Percentiles rank a stretch among this genome's conserved stretches.
Conservation (phyloP, 2,329 filamentous ascomycete species). For the Xylogone sp. region DNA sequence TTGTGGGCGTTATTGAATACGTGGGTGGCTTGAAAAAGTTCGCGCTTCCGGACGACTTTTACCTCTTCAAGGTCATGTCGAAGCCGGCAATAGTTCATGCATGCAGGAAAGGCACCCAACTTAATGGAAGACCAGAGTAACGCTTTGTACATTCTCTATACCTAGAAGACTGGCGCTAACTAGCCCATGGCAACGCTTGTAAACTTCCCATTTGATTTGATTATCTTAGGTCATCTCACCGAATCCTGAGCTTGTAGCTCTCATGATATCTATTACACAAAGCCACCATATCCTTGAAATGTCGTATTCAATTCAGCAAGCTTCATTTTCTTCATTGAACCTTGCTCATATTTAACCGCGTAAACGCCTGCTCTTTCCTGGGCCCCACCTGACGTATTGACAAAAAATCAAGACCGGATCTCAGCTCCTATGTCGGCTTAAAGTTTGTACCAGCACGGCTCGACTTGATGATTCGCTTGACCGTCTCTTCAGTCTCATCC, state of each 20-base stretch:
- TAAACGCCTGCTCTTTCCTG: conserved; percentile 8
- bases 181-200: too few relatives aligned
- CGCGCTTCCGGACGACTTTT: neutral
- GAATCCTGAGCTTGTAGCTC: neutral
- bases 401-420: neutral
- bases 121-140: too few relatives aligned
- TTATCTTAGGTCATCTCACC: too few relatives aligned
- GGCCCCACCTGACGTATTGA: neutral
- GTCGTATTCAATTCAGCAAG: neutral
- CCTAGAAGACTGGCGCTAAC: too few relatives aligned
- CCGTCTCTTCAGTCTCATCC: conserved; percentile 80
- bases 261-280: neutral
- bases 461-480: conserved; percentile 78
- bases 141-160: too few relatives aligned
- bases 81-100: too few relatives aligned
- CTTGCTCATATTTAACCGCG: conserved; percentile 1
- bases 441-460: conserved; percentile 54
- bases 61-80: neutral
- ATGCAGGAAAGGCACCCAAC: too few relatives aligned
- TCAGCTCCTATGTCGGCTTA: conserved; percentile 8
- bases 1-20: neutral
- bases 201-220: too few relatives aligned
- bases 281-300: neutral
- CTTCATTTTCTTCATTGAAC: neutral
- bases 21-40: neutral